These are phyloP conservation scores for Rhizopogon vesiculosus DNA, from an alignment of 768 basidiomycete genomes.

Conservation along the genomic window DNA sequence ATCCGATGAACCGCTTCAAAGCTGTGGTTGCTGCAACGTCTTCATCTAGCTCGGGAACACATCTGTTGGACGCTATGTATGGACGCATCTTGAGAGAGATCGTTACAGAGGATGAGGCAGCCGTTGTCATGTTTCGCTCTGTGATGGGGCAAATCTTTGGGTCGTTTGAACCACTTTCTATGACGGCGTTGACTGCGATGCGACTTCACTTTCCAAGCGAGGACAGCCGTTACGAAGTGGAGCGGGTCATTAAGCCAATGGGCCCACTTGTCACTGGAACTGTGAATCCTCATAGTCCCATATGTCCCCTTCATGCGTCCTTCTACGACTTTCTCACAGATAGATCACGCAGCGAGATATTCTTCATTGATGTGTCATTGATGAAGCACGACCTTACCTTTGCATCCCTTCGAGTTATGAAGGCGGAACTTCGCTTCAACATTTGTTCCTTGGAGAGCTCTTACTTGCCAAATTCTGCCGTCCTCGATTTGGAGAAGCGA, in stretches of 20 bases:
- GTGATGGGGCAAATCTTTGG: constrained; percentile 1
- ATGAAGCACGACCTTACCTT: constrained; percentile 13
- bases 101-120: not conserved
- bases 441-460: constrained; percentile 28
- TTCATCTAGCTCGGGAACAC: not conserved
- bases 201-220: not conserved
- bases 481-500: constrained; percentile 7
- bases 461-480: constrained; percentile 16
- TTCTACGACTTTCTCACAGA: constrained; percentile 22
- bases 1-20: not conserved
- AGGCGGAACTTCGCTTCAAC: constrained; percentile 24
- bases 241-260: not conserved
- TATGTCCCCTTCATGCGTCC: constrained; percentile 19
- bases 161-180: constrained; percentile 1
- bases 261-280: constrained; percentile 4
- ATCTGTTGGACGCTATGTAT: constrained; percentile 3
- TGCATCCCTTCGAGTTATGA: constrained; percentile 19
- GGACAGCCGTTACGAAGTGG: not conserved
- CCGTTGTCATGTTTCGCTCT: not conserved
- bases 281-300: not conserved
- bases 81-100: not conserved
- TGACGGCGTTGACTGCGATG: not conserved
- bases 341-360: constrained; percentile 7
- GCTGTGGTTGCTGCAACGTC: not conserved
- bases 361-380: constrained; percentile 2